Evolutionary conservation across 2,329 filamentous ascomycete species (phyloP).

Genomic region (Huntiella bhutanensis): DNA sequence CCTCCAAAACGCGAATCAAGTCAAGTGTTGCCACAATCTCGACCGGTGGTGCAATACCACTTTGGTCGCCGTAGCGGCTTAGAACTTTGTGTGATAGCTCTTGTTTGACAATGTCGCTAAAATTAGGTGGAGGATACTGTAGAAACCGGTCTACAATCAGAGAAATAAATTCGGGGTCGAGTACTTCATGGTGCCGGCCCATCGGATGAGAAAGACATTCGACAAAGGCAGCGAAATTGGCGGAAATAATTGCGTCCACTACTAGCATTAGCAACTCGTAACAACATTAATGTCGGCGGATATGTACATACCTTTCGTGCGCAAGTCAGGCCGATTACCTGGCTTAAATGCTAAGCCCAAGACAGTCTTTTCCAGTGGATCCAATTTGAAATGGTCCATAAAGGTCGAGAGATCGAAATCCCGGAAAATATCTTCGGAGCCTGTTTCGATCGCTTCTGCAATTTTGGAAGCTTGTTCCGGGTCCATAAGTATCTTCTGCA

Average conservation of each 20-base stretch:
- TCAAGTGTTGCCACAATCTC: slow-evolving; percentile 54
- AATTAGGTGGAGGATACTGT: slow-evolving; percentile 69
- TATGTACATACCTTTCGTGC: slow-evolving; percentile 55
- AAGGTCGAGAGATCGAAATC: slow-evolving; percentile 95
- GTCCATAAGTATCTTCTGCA: slow-evolving; percentile 69
- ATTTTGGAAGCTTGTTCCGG: slow-evolving; percentile 74
- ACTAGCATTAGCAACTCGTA: slow-evolving; percentile 2
- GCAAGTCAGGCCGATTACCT: slow-evolving; percentile 61
- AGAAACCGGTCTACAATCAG: slow-evolving; percentile 71
- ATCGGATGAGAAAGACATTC: slow-evolving; percentile 51
- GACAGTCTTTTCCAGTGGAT: slow-evolving; percentile 71
- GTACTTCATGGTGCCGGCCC: slow-evolving; percentile 43
- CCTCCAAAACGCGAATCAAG: slow-evolving; percentile 44
- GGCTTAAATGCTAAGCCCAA: slow-evolving; percentile 78
- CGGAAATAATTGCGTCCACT: slow-evolving; percentile 83
- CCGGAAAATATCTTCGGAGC: slow-evolving; percentile 80
- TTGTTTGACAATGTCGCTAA: slow-evolving; percentile 55
- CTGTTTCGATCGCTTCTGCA: slow-evolving; percentile 78
- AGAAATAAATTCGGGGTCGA: slow-evolving; percentile 53
- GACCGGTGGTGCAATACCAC: slow-evolving; percentile 34
- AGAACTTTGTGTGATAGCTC: slow-evolving; percentile 49
- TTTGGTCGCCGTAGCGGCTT: slow-evolving; percentile 43
- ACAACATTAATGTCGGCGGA: neutral
- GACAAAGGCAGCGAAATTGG: slow-evolving; percentile 59
- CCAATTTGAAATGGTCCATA: slow-evolving; percentile 87